Evolutionary conservation across 1,139 yeast species (phyloP), one percentile per base, ranked within the genome.

Genomic region (Nadsonia starkeyi-henricii): DNA sequence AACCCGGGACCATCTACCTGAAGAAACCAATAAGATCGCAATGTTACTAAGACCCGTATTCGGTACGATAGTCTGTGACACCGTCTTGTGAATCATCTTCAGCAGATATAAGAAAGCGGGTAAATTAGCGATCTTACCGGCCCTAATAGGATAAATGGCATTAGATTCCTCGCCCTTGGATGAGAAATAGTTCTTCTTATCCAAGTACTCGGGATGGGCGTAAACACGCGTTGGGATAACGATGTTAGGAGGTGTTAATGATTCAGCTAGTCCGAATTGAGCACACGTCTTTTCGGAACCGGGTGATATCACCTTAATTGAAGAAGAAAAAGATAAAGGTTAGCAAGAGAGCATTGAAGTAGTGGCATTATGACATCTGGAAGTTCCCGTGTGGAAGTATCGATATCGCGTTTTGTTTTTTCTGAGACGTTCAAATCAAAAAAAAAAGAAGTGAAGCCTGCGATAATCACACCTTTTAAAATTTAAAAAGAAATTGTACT

Each of bases 191-290:
- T 58, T 57, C 50, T 68, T 70, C 49, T 69, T 52, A 42, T 53
- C 66, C 74, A 65, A 2, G 60, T 51, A 55, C 19, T 54, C 60
- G 13, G 73, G 66, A 53, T 77, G 75, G 52, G 69, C 70, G 62
- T 79, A 88, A 8, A 89, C 94, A 33, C 72, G 71, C 0, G 95
- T 78, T 13, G 96, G 94, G 41, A 88, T 70, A 52, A 78, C 78
- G 55, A 75, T 76, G 45, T 78, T 76, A 1, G 96, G 95, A 1
- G 94, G 88, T 2, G 84, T 68, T 54, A 85, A 72, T 1, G 85
- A 73, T 54, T 89, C 96, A 48, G 78, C 81, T 43, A 89, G 69
- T 1, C 96, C 96, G 61, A 85, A 81, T 56, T 83, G 82, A 43
- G 85, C 85, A 49, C 81, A 68, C 1, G 96, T 85, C 49, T 74